Base-by-base conservation (phyloP, 257 asterid species). In the Ajuga chamaepitys region DNA sequence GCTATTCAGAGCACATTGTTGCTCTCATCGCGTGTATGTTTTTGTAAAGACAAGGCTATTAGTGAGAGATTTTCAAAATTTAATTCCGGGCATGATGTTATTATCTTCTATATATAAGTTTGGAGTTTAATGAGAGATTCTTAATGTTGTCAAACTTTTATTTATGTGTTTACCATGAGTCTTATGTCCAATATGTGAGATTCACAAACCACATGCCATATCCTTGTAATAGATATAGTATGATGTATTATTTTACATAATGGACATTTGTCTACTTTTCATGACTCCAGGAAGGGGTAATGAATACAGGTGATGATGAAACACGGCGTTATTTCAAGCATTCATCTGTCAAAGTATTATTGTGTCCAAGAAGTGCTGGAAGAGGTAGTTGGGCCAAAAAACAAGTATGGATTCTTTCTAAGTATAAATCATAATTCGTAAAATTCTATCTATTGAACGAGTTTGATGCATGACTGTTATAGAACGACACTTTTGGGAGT, bases 261-360 rank as follows among this genome's bases (percentile, higher is more conserved):
- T 20, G 25, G 12, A 52, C 58, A 21, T 53, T 14, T 57, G 9
- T 24, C 17, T 3, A 47, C n/a, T 47, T 40, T 26, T 53, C 13
- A 12, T 78, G 74, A 50, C 18, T 76, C 52, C 70, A 93, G 99
- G 97, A 93, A 68, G 99, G 99, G 61, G 86, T 89, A 51, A 93
- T 93, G 99, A 70, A 74, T 66, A 89, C 99, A 0, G 82, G 82
- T 17, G 99, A 93, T 52, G 99, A 93, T 68, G 99, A 87, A 61
- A 93, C 99, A 37, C 88, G 97, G 0, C 85, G 95, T 32, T 93
- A 66, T 74, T 93, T 93, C 74, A 93, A 93, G 88, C 86, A 85
- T 66, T 93, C 97, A 47, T 87, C 90, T 11, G 99, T 93, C 62
- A 82, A 82, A 67, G 97, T 93, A 56, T 74, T 93, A 50, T 77